Percentiles rank a stretch among this genome's conserved stretches.
Evolutionary conservation across 352 stramenopile genomes (phyloP).

Genomic region (Paralagenidium karlingii): DNA sequence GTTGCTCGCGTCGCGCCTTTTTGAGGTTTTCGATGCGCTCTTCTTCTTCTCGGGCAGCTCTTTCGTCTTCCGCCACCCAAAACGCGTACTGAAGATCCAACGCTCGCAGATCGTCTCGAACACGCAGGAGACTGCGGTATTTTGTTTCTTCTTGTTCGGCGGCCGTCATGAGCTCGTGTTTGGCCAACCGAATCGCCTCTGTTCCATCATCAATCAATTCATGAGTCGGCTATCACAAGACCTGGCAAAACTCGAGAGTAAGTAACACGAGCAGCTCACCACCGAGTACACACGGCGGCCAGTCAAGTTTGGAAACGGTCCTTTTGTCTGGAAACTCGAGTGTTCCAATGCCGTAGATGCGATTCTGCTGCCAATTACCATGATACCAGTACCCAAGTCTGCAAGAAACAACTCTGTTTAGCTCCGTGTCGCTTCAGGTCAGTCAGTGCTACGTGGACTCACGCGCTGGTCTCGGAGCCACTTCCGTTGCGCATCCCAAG

Average conservation of each 20-base stretch:
- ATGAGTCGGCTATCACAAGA: no score
- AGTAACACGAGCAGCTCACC: no score
- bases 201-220: no score
- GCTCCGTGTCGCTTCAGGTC: no score
- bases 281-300: slow-evolving; percentile 41
- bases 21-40: slow-evolving; percentile 33
- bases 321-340: slow-evolving; percentile 29
- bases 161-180: slow-evolving; percentile 13
- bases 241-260: no score
- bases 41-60: slow-evolving; percentile 24
- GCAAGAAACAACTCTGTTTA: no score
- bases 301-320: slow-evolving; percentile 27
- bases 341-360: slow-evolving; percentile 33
- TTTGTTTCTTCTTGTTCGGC: slow-evolving; percentile 22
- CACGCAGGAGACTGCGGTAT: slow-evolving; percentile 38
- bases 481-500: slow-evolving; percentile 42
- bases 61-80: slow-evolving; percentile 42
- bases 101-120: slow-evolving; percentile 49
- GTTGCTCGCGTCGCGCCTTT: slow-evolving; percentile 30
- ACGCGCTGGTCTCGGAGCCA: slow-evolving; percentile 39
- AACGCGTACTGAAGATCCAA: slow-evolving; percentile 46
- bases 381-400: slow-evolving; percentile 47
- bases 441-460: no score
- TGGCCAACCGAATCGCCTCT: slow-evolving; percentile 40
- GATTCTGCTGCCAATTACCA: slow-evolving; percentile 35